These are phyloP conservation scores for Caloboletus firmus DNA, from an alignment of 1,284 basidiomycete species.

Conservation along the genomic window DNA sequence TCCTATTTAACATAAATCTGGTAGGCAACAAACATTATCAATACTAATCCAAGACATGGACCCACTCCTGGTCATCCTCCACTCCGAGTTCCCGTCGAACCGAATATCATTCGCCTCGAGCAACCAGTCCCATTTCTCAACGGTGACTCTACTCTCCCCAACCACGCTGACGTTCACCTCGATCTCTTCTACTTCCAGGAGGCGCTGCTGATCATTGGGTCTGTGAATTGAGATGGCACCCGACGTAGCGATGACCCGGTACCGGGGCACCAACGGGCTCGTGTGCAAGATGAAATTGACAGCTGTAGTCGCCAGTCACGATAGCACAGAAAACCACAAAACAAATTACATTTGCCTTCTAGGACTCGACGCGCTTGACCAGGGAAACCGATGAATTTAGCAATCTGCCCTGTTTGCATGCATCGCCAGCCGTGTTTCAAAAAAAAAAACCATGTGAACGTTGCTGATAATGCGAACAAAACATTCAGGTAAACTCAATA, in stretches of 20 bases:
- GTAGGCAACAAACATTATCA: not conserved
- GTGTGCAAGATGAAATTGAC: conserved; percentile 19
- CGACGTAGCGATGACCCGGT: conserved; percentile 23
- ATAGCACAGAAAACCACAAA: not conserved
- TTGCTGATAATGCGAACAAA: too few relatives aligned
- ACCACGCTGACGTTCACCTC: conserved; percentile 11
- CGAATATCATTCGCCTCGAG: conserved; percentile 1
- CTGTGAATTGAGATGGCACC: conserved; percentile 20
- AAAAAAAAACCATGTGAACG: too few relatives aligned
- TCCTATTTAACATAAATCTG: not conserved
- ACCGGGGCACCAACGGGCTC: conserved; percentile 17
- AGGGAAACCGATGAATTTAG: conserved; percentile 19
- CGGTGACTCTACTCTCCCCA: conserved; percentile 11
- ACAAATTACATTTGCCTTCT: conserved; percentile 9
- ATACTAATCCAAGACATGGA: not conserved
- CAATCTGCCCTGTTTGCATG: conserved; percentile 12
- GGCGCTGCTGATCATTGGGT: conserved; percentile 12
- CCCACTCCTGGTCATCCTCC: conserved; percentile 10
- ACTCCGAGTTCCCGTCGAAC: not conserved
- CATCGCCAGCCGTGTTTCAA: too few relatives aligned
- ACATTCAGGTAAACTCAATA: too few relatives aligned
- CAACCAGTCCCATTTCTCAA: conserved; percentile 15
- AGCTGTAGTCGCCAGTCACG: not conserved
- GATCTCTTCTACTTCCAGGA: conserved; percentile 24
- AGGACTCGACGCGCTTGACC: conserved; percentile 12